Evolutionary conservation across 2,329 filamentous ascomycete genomes (phyloP).

Genomic region (Claviceps quebecensis): DNA sequence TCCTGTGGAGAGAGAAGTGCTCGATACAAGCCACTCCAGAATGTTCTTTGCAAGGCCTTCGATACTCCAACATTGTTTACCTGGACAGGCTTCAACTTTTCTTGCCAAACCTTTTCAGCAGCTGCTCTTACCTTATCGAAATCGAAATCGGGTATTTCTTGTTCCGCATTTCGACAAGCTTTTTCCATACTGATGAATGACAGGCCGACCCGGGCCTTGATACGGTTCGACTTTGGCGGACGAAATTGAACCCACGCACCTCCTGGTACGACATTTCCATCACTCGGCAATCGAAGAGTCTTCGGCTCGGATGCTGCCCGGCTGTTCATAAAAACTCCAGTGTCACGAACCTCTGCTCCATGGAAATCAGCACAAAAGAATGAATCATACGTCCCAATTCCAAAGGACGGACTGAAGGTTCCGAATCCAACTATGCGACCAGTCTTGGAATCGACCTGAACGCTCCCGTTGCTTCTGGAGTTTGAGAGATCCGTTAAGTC

Average conservation of each 20-base stretch:
- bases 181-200: constrained; percentile 55
- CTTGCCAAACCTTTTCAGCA: constrained; percentile 47
- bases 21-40: constrained; percentile 60
- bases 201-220: constrained; percentile 54
- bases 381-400: constrained; percentile 39
- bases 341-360: constrained; percentile 36
- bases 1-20: constrained; percentile 59
- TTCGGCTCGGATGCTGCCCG: constrained; percentile 31
- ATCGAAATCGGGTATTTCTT: constrained; percentile 52
- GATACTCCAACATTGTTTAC: constrained; percentile 41
- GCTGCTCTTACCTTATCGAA: constrained; percentile 41
- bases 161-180: constrained; percentile 57
- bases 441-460: constrained; percentile 23
- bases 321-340: constrained; percentile 44
- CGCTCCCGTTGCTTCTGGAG: constrained; percentile 12
- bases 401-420: constrained; percentile 46
- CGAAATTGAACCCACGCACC: constrained; percentile 54
- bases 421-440: constrained; percentile 46
- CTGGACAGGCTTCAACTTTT: constrained; percentile 45
- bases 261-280: constrained; percentile 19
- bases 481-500: constrained; percentile 43
- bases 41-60: constrained; percentile 44
- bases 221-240: constrained; percentile 21
- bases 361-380: constrained; percentile 49
- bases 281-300: constrained; percentile 18